Evolutionary conservation across 1,139 yeast genomes (phyloP), one percentile per base, ranked within the genome.

Genomic region (Nadsonia starkeyi-henricii): DNA sequence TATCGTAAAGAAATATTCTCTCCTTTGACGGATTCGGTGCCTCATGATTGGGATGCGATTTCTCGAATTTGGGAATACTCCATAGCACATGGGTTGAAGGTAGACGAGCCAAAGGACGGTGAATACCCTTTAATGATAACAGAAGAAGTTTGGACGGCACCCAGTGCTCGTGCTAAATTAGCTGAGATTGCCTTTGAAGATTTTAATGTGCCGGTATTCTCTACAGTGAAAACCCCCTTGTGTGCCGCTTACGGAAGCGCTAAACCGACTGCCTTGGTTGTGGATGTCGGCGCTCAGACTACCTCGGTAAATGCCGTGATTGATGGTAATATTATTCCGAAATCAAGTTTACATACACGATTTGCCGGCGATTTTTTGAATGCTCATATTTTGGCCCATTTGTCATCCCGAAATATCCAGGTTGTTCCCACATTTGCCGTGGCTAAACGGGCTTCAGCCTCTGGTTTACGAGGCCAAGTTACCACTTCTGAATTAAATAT

Each of bases 281-380:
- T 65, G 18, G 65, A 63, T 50, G 57, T 63, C 18, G 69, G 68
- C 36, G 57, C 65, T 20, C 55, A 62, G 4, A 62, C 59, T 18
- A 59, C 81, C 20, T 79, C 89, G 51, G 95, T 85, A 2, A 82
- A 95, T 1, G 97, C 99, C 0, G 95, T 91, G 4, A 79, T 89
- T 49, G 98, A 93, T 65, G 99, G 98, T 17, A 52, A 56, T 18
- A 58, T 66, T 45, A 54, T 63, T 20, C 46, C 56, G 41, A 65
- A 65, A 51, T 65, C 67, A 15, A 61, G 61, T 2, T 55, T 57
- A 49, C 64, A 64, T 49, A 59, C 67, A 26, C 58, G 66, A 39
- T 63, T 62, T 52, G 74, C 72, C 8, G 74, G 74, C 12, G 72
- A 69, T 52, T 69, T 68, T 48, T 52, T 68, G 33, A 66, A 68